phyloP scores from a whole-genome alignment of 2,329 filamentous ascomycete species.

The Fusarium nanum region DNA sequence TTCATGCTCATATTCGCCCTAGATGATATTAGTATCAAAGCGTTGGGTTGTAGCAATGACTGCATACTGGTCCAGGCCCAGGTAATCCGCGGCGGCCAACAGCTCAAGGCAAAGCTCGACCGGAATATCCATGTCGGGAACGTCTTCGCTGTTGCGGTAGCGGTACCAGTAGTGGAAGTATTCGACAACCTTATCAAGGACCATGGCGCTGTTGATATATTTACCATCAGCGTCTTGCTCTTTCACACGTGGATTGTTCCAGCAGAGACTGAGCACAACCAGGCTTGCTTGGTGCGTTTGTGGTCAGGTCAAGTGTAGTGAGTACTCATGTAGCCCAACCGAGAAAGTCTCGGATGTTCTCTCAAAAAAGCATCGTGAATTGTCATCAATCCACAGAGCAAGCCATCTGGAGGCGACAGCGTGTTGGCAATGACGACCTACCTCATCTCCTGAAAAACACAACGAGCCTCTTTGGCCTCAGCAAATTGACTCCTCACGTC shows the following conservation, averaged over 20 bases:
- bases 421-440: constrained; percentile 51
- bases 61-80: constrained; percentile 71
- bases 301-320: constrained; percentile 75
- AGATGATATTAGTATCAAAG: constrained; percentile 47
- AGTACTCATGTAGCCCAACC: constrained; percentile 62
- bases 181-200: constrained; percentile 84
- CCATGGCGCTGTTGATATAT: constrained; percentile 66
- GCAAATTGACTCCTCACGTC: constrained; percentile 75
- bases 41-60: constrained; percentile 34
- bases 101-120: constrained; percentile 82
- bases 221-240: constrained; percentile 43
- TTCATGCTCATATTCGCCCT: constrained; percentile 56
- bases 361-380: constrained; percentile 60
- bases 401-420: constrained; percentile 22
- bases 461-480: constrained; percentile 73
- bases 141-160: constrained; percentile 75
- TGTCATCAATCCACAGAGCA: constrained; percentile 52
- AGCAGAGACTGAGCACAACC: constrained; percentile 24
- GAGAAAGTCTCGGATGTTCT: constrained; percentile 52
- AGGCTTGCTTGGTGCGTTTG: constrained; percentile 30
- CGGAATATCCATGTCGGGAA: constrained; percentile 84
- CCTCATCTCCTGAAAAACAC: constrained; percentile 79
- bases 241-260: constrained; percentile 16
- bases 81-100: constrained; percentile 80
- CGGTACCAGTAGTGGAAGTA: constrained; percentile 88